Conservation (phyloP, 2,329 filamentous ascomycete genomes). For the Trichoderma atroviride region DNA sequence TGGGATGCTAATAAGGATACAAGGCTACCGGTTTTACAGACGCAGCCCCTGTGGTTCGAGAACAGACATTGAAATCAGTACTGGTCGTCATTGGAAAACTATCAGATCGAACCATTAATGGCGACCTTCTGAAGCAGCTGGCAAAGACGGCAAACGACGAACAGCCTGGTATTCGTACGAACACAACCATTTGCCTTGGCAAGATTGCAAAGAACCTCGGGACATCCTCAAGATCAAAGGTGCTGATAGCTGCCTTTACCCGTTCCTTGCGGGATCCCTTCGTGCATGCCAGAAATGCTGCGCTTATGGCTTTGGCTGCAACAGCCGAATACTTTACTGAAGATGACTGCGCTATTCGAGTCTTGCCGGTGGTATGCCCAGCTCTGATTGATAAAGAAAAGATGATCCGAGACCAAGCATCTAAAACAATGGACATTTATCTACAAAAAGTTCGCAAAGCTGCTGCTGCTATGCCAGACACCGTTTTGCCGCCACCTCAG, state of each 20-base stretch:
- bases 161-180: conserved; percentile 94
- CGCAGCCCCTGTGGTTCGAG: conserved; percentile 83
- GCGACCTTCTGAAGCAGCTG: conserved; percentile 84
- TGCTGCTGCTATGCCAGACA: conserved; percentile 77
- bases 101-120: conserved; percentile 90
- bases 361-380: conserved; percentile 83
- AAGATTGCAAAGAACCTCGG: conserved; percentile 93
- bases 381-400: conserved; percentile 93
- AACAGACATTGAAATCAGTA: conserved; percentile 95
- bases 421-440: conserved; percentile 86
- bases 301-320: conserved; percentile 80
- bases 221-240: conserved; percentile 77
- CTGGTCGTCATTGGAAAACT: conserved; percentile 85
- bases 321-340: conserved; percentile 86
- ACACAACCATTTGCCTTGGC: conserved; percentile 95
- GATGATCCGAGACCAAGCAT: conserved; percentile 86
- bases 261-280: conserved; percentile 91
- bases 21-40: conserved; percentile 95
- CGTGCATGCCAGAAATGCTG: conserved; percentile 88
- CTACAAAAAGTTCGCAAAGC: conserved; percentile 81
- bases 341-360: conserved; percentile 82
- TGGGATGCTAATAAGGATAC: conserved; percentile 33
- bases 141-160: conserved; percentile 98
- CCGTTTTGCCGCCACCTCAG: conserved; percentile 67
- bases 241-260: conserved; percentile 89